Conservation (phyloP, 2,329 filamentous ascomycete genomes). For the Xylaria sp. region DNA sequence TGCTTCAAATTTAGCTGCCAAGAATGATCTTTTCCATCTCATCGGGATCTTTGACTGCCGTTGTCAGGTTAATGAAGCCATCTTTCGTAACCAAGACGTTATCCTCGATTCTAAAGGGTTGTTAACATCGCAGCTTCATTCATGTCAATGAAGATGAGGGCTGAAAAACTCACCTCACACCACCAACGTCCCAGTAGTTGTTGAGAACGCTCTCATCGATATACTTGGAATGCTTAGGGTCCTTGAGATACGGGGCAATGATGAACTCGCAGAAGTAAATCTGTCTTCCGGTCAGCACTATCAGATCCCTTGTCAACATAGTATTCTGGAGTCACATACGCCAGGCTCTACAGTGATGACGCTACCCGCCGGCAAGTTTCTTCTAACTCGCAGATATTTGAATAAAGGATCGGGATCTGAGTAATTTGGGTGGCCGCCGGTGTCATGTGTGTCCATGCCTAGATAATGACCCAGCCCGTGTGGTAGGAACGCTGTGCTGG, state of each 20-base stretch:
- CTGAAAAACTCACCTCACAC: slow-evolving; percentile 65
- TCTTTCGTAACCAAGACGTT: slow-evolving; percentile 77
- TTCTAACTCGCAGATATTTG: slow-evolving; percentile 83
- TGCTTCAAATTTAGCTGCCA: slow-evolving; percentile 10
- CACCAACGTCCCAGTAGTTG: slow-evolving; percentile 84
- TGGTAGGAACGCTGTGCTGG: slow-evolving; percentile 91
- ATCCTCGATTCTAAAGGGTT: slow-evolving; percentile 65
- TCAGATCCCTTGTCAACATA: neutral
- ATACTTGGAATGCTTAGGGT: slow-evolving; percentile 76
- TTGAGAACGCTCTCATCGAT: slow-evolving; percentile 80
- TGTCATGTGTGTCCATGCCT: slow-evolving; percentile 93
- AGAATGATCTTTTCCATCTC: slow-evolving; percentile 68
- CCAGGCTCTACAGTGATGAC: slow-evolving; percentile 97
- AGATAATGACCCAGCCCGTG: slow-evolving; percentile 92
- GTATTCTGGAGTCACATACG: slow-evolving; percentile 53
- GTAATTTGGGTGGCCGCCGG: slow-evolving; percentile 80
- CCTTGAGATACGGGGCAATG: slow-evolving; percentile 79
- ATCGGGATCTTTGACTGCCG: slow-evolving; percentile 73
- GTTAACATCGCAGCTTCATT: neutral
- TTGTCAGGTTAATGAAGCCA: slow-evolving; percentile 78
- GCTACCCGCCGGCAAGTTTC: slow-evolving; percentile 76
- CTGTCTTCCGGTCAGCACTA: slow-evolving; percentile 50
- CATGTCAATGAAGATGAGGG: neutral
- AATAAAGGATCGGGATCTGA: slow-evolving; percentile 86
- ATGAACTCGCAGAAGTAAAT: slow-evolving; percentile 94